These are phyloP conservation scores for Amoeboradix gromovi DNA, from an alignment of 371 early-diverging fungal species.

Conservation along the genomic window DNA sequence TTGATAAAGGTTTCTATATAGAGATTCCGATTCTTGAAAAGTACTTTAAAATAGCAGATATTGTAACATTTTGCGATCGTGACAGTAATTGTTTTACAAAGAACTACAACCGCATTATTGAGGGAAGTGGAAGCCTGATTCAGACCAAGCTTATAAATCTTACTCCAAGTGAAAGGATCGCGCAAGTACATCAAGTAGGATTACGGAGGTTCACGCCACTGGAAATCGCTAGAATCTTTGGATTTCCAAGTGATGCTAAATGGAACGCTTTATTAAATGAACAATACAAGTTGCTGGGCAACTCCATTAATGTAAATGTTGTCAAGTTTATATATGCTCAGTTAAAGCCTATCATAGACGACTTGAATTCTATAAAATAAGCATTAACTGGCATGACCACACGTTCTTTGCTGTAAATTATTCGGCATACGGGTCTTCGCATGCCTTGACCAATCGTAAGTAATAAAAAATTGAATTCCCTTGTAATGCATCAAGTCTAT, in stretches of 20 bases:
- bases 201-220: constrained; percentile 40
- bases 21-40: background rate
- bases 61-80: background rate
- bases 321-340: background rate
- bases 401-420: too few species aligned
- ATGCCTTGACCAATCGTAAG: too few species aligned
- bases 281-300: background rate
- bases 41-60: background rate
- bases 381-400: too few species aligned
- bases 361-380: too few species aligned
- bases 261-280: background rate
- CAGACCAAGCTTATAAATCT: background rate
- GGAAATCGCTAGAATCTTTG: constrained; percentile 41
- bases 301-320: background rate
- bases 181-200: constrained; percentile 11
- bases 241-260: constrained; percentile 20
- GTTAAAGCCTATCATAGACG: too few species aligned
- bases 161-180: too few species aligned
- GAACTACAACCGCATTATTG: constrained; percentile 2
- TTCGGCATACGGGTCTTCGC: too few species aligned
- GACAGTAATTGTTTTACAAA: constrained; percentile 24
- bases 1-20: background rate
- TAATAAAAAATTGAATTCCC: too few species aligned
- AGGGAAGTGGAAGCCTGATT: background rate
- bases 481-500: too few species aligned